phyloP scores from a whole-genome alignment of 805 yeast species.

The Kodamaea leandrae region DNA sequence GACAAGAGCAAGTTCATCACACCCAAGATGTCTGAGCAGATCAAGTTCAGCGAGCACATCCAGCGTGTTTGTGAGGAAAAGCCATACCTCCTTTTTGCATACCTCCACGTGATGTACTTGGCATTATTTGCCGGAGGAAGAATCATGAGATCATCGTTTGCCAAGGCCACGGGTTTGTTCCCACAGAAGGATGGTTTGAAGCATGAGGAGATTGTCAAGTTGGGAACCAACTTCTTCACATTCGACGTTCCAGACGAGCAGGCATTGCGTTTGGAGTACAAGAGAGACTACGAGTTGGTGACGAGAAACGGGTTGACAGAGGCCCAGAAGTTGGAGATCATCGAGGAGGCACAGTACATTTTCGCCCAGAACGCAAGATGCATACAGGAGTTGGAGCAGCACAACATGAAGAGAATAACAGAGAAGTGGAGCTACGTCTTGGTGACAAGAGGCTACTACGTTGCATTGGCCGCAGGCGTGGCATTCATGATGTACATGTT shows the following conservation, averaged over 20 bases:
- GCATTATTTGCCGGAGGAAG: conserved; percentile 87
- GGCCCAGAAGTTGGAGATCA: conserved; percentile 64
- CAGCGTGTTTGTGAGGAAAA: conserved; percentile 50
- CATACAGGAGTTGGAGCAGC: conserved; percentile 63
- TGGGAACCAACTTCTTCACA: conserved; percentile 69
- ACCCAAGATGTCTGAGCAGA: conserved; percentile 62
- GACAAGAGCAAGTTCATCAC: conserved; percentile 50
- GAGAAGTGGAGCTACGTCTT: conserved; percentile 54
- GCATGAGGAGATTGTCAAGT: conserved; percentile 57
- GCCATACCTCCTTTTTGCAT: conserved; percentile 73
- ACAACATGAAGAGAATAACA: conserved; percentile 58
- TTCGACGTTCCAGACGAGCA: conserved; percentile 70
- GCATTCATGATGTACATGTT: conserved; percentile 33
- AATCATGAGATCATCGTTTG: conserved; percentile 62
- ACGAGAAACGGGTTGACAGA: conserved; percentile 73
- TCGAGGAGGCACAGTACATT: conserved; percentile 63
- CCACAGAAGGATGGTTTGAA: conserved; percentile 68
- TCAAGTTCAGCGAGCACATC: conserved; percentile 62
- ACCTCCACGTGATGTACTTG: conserved; percentile 80
- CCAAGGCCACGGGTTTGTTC: conserved; percentile 67
- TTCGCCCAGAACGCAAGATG: conserved; percentile 61
- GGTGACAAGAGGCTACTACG: conserved; percentile 52
- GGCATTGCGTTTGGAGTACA: conserved; percentile 61
- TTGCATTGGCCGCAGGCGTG: conserved; percentile 29
- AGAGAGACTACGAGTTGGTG: conserved; percentile 72